Conservation (phyloP, 2,329 filamentous ascomycete genomes). For the Ophiostoma australiae region DNA sequence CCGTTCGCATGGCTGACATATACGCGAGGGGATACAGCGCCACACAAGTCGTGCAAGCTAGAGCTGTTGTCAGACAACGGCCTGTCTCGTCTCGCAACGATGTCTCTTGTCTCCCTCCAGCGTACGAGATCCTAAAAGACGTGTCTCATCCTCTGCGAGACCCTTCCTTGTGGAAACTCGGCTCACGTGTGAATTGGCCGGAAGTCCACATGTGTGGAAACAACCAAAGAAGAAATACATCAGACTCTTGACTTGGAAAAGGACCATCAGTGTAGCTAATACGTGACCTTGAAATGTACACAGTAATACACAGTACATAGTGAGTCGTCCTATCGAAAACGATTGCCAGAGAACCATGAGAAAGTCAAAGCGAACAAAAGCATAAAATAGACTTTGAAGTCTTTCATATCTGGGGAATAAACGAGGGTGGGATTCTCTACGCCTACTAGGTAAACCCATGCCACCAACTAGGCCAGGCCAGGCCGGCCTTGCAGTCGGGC, state of each 20-base stretch:
- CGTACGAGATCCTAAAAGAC: not conserved
- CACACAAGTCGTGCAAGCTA: not conserved
- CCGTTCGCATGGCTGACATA: not conserved
- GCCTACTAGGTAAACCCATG: not conserved
- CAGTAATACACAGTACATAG: not conserved
- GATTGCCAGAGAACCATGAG: not conserved
- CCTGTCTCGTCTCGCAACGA: not conserved
- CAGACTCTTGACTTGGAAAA: not conserved
- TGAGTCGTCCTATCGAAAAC: not conserved
- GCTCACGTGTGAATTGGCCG: constrained; percentile 3
- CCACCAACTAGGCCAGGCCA: not conserved
- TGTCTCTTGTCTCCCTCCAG: not conserved
- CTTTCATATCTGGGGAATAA: not conserved
- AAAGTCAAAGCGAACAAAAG: not conserved
- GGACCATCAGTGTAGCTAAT: not conserved
- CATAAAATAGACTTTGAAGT: not conserved
- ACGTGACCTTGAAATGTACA: not conserved
- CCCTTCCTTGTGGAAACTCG: constrained; percentile 4
- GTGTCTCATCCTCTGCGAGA: not conserved
- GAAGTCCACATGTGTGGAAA: not conserved
- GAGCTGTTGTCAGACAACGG: not conserved
- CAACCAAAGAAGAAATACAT: not conserved
- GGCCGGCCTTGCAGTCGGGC: not conserved
- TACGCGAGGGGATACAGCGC: constrained; percentile 4
- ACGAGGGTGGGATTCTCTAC: not conserved